These are phyloP conservation scores for Chamaecrista fasciculata DNA, from an alignment of 306 rosid genomes.

Conservation along the genomic window DNA sequence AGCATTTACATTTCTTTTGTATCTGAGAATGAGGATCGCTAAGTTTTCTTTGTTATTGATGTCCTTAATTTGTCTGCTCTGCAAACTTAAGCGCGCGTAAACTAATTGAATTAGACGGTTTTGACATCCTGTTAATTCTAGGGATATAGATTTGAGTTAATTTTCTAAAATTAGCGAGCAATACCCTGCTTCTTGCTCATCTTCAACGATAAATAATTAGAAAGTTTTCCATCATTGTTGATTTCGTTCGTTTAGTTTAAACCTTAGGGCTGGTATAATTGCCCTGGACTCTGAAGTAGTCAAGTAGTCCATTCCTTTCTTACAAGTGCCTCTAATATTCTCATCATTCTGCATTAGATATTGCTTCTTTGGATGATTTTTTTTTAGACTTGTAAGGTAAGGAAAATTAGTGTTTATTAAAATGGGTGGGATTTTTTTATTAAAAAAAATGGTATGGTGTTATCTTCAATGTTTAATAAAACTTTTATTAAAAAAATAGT, in stretches of 20 bases:
- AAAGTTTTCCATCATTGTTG: not conserved
- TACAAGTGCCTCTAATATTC: not conserved
- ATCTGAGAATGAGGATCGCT: not conserved
- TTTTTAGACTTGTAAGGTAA: not conserved
- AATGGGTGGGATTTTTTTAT: too few species aligned
- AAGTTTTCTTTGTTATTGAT: not conserved
- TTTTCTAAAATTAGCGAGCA: not conserved
- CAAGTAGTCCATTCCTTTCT: not conserved
- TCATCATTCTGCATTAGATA: not conserved
- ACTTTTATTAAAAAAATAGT: too few species aligned
- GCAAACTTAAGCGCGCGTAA: not conserved
- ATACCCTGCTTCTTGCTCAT: not conserved
- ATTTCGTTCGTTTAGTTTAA: not conserved
- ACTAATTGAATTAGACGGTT: not conserved
- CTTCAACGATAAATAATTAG: not conserved
- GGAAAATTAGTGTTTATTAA: not conserved
- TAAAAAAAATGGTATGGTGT: too few species aligned
- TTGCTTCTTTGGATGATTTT: not conserved
- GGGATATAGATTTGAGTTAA: not conserved
- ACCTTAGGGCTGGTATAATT: not conserved
- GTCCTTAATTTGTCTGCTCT: not conserved
- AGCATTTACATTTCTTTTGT: too few species aligned
- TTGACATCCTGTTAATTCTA: not conserved
- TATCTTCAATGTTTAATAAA: too few species aligned
- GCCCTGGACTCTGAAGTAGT: not conserved